These are phyloP conservation scores for Kluyveromyces nonfermentans DNA, from an alignment of 805 yeast species.

Conservation along the genomic window DNA sequence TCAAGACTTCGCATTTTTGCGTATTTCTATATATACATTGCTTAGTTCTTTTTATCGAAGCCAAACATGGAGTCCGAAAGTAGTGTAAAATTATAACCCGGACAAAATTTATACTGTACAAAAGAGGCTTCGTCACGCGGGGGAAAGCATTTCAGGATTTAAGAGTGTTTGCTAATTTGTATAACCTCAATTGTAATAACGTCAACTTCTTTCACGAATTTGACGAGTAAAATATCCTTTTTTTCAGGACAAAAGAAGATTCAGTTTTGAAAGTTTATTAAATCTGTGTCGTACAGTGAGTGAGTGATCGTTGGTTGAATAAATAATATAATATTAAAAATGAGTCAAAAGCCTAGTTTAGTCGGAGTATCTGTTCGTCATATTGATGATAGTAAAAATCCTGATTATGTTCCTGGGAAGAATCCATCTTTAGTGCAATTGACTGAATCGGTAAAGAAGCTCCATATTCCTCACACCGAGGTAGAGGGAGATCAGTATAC, in stretches of 20 bases:
- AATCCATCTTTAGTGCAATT: slow-evolving; percentile 3
- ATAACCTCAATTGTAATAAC: no score
- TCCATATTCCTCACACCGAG: slow-evolving; percentile 7
- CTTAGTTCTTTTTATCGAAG: neutral
- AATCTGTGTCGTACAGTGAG: no score
- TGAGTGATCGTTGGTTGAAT: neutral
- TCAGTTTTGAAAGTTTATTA: neutral
- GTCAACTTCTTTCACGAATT: neutral
- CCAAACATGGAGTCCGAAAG: no score
- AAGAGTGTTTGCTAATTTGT: no score
- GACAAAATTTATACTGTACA: neutral
- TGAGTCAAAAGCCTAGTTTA: slow-evolving; percentile 12
- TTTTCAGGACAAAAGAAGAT: neutral
- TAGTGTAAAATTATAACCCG: neutral
- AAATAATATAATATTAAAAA: neutral
- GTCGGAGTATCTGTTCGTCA: slow-evolving; percentile 25
- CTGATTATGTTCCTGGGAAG: slow-evolving; percentile 13
- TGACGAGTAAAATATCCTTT: neutral
- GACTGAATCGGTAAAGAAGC: slow-evolving; percentile 7
- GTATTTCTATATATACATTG: neutral
- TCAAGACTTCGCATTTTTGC: neutral
- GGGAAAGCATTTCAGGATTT: no score
- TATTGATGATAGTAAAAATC: slow-evolving; percentile 16
- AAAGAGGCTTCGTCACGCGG: neutral
- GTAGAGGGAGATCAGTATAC: slow-evolving; percentile 13